Percentiles rank a stretch among this genome's conserved stretches.
These are phyloP conservation scores for Galeopsis tetrahit DNA, from an alignment of 257 asterid genomes.

Conservation along the genomic window DNA sequence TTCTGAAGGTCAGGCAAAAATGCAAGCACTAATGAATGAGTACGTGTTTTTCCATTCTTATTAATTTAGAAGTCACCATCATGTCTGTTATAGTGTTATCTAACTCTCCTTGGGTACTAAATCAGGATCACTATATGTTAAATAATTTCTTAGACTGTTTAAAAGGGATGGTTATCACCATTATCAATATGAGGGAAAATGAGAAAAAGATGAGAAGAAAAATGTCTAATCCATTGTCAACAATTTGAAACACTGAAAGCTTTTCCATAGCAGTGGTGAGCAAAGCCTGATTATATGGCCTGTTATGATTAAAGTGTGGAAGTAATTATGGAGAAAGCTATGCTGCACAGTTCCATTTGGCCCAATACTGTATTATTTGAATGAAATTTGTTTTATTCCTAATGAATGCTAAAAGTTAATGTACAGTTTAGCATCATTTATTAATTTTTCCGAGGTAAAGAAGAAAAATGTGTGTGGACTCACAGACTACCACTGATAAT, in stretches of 20 bases:
- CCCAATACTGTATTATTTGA: neutral
- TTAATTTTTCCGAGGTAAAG: neutral
- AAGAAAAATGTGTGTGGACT: neutral
- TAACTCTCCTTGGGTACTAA: constrained; percentile 14
- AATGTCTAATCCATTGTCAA: neutral
- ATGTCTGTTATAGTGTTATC: constrained; percentile 16
- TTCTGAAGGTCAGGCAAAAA: constrained; percentile 75
- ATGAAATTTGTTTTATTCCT: constrained; percentile 19
- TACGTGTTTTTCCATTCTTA: constrained; percentile 49
- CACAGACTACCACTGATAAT: neutral
- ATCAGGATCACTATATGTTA: constrained; percentile 10
- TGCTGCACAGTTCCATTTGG: constrained; percentile 5
- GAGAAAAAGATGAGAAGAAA: neutral
- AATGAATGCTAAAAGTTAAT: neutral
- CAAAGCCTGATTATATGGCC: constrained; percentile 9
- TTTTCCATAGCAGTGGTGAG: neutral
- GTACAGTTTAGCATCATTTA: neutral
- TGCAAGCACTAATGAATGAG: constrained; percentile 70
- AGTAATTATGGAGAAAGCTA: constrained; percentile 19
- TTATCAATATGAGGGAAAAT: neutral
- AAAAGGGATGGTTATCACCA: constrained; percentile 21
- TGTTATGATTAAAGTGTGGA: constrained; percentile 16
- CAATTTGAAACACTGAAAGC: neutral
- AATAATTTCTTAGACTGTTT: constrained; percentile 4
- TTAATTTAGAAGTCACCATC: constrained; percentile 23